phyloP scores from a whole-genome alignment of 805 yeast species.

The Metschnikowia corniflorae region DNA sequence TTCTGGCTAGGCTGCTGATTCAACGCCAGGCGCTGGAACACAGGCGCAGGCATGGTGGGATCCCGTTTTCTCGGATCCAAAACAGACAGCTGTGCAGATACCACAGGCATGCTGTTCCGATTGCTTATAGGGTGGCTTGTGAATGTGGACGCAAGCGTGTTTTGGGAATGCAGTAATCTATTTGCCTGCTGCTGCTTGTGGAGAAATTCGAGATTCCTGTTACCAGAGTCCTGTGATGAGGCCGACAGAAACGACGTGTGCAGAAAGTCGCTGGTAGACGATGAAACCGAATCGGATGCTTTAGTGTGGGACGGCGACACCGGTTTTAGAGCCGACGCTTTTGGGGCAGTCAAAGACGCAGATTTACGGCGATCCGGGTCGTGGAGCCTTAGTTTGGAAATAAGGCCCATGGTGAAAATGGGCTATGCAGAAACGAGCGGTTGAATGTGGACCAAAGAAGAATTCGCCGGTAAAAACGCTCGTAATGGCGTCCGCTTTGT shows the following conservation, averaged over 20 bases:
- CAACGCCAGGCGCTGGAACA: neutral
- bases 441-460: neutral
- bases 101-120: constrained; percentile 9
- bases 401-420: constrained; percentile 21
- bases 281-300: constrained; percentile 8
- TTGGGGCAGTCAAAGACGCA: too few species aligned
- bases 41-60: neutral
- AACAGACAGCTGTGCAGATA: neutral
- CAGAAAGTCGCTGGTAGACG: constrained; percentile 32
- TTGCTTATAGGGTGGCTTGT: neutral
- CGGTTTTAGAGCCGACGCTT: too few species aligned
- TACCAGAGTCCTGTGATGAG: constrained; percentile 19
- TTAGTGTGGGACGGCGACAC: constrained; percentile 9
- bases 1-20: neutral
- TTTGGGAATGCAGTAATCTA: too few species aligned
- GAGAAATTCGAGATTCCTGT: neutral
- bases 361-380: constrained; percentile 2
- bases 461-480: too few species aligned
- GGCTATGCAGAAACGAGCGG: too few species aligned
- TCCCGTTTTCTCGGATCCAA: neutral
- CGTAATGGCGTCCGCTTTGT: too few species aligned
- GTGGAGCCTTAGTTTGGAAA: constrained; percentile 19
- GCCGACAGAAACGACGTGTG: constrained; percentile 29
- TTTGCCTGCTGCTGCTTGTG: too few species aligned
- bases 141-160: neutral